These are phyloP conservation scores for Aspergillus costaricaensis DNA, from an alignment of 2,329 filamentous ascomycete genomes.

Conservation along the genomic window DNA sequence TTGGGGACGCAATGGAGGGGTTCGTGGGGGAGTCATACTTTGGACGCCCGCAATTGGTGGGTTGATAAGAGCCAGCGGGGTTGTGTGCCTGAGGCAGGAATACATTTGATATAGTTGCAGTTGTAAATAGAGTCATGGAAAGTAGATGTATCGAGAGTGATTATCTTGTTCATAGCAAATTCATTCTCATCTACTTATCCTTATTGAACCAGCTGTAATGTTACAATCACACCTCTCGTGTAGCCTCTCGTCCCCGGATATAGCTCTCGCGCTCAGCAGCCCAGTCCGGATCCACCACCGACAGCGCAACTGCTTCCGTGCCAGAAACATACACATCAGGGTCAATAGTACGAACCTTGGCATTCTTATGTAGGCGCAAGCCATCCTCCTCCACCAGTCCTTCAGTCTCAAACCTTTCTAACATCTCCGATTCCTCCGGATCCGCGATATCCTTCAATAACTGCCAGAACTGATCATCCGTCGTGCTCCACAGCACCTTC, in stretches of 20 bases:
- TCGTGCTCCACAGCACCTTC: constrained; percentile 36
- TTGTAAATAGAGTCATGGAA: no score
- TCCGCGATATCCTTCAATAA: constrained; percentile 28
- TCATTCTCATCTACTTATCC: no score
- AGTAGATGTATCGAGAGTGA: background rate
- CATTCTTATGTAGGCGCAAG: constrained; percentile 1
- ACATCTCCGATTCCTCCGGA: constrained; percentile 5
- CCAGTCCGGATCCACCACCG: constrained; percentile 3
- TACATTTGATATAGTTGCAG: no score
- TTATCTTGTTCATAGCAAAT: background rate
- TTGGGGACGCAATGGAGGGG: background rate
- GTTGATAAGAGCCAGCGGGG: background rate
- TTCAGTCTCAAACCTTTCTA: background rate
- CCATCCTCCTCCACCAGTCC: background rate
- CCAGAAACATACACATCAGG: background rate
- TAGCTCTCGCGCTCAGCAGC: constrained; percentile 2
- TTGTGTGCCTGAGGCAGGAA: background rate
- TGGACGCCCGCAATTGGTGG: background rate
- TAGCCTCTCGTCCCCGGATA: constrained; percentile 1
- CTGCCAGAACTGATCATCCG: constrained; percentile 41
- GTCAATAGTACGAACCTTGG: constrained; percentile 3
- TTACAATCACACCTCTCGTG: background rate
- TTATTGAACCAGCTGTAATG: no score
- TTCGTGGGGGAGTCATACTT: background rate
- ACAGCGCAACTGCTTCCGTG: background rate